Evolutionary conservation across 768 basidiomycete genomes (phyloP), one percentile per base, ranked within the genome.

Genomic region (Suillus subluteus): DNA sequence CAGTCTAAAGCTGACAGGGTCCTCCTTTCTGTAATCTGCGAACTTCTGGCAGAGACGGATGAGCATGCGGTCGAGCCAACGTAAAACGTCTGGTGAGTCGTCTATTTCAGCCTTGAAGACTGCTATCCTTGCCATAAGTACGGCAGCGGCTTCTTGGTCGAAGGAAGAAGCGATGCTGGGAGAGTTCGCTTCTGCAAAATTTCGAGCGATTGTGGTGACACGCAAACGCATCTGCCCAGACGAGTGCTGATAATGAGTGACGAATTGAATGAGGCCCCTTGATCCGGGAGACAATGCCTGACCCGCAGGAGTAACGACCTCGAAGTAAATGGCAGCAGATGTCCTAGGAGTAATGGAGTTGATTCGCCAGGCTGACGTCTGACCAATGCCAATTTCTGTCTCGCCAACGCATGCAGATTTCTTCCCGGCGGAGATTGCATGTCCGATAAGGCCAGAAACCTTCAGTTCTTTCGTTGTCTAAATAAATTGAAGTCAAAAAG

Each of bases 31-130:
- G 75, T 99, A 99, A 75, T 98, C 96, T 59, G 98, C 98, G 74
- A 99, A 99, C 83, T 99, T 99, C 83, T 99, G 98, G 81, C 98
- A 99, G 35, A 99, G 81, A 12, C 98, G 89, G 75, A 99, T 99
- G 65, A 99, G 86, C 98, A 99, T 99, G 65, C 98, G 86, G 81
- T 99, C 98, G 67, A 99, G 81, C 98, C 98, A 99, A 67, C 98
- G 81, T 62, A 99, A 81, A 40, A 99, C 97, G 75, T 99, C 98
- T 0, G 98, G 96, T 5, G 91, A 91, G 77, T 99, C 97, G 74
- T 99, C 98, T 69, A 99, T 95, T 80, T 99, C 98, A 32, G 98
- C 97, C 79, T 99, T 99, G 87, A 98, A 99, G 9, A 99, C 95
- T 0, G 98, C 96, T 77, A 99, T 99, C 69, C 98, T 88, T 13